Conservation (phyloP, 1,139 yeast species). For the Groenewaldozyma auringiensis region DNA sequence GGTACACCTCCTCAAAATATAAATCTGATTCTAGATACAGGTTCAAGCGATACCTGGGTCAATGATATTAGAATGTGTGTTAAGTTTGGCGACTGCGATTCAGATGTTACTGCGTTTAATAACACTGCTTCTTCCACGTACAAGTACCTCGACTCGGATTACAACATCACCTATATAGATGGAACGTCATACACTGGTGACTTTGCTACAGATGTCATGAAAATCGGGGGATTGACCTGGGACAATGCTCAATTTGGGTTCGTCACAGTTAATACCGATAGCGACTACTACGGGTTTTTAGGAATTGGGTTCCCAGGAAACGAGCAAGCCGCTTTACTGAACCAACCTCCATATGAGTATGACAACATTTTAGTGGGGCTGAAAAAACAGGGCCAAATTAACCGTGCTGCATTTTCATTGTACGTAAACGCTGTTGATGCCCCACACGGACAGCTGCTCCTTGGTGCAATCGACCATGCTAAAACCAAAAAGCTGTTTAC, state of each 20-base stretch:
- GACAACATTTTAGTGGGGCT: conserved; percentile 42
- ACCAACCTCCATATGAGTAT: conserved; percentile 21
- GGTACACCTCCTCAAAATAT: conserved; percentile 23
- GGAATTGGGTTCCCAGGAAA: conserved; percentile 18
- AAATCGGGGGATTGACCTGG: conserved; percentile 11
- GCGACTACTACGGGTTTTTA: conserved; percentile 10
- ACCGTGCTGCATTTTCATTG: conserved; percentile 45
- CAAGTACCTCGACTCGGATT: conserved; percentile 11
- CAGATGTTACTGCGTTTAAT: conserved; percentile 12
- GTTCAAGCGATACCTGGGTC: conserved; percentile 43
- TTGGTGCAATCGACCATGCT: conserved; percentile 50
- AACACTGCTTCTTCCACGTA: conserved; percentile 9
- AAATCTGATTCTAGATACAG: conserved; percentile 36
- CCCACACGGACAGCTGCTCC: conserved; percentile 41
- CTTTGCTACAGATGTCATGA: conserved; percentile 42
- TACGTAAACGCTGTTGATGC: conserved; percentile 42
- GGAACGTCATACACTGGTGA: conserved; percentile 37
- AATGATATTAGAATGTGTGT: conserved; percentile 14
- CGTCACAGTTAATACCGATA: conserved; percentile 8
- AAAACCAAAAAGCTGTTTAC: conserved; percentile 36
- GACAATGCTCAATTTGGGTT: conserved; percentile 12
- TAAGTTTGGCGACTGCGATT: conserved; percentile 12
- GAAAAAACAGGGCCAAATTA: conserved; percentile 42
- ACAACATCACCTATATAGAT: conserved; percentile 16
- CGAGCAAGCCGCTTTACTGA: conserved; percentile 12